phyloP scores from a whole-genome alignment of 257 asterid genomes.

The Solanum pimpinellifolium region DNA sequence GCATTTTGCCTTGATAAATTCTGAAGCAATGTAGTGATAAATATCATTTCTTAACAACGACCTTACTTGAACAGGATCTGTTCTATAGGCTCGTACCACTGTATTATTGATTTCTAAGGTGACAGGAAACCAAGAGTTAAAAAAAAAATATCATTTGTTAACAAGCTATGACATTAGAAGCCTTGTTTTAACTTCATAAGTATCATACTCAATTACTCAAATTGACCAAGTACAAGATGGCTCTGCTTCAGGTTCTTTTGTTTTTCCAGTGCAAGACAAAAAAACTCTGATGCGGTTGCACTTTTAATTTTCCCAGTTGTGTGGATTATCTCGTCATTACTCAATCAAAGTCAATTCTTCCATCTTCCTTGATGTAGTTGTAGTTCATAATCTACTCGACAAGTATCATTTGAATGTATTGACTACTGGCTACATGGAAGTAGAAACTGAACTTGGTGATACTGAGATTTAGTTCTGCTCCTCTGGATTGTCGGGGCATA shows the following conservation, averaged over 20 bases:
- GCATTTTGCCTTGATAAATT: not conserved
- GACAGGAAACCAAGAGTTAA: too few species aligned
- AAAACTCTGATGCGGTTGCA: not conserved
- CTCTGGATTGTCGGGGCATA: not conserved
- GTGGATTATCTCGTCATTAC: not conserved
- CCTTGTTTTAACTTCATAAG: not conserved
- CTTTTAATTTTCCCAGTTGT: not conserved
- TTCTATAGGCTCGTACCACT: too few species aligned
- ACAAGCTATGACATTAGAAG: not conserved
- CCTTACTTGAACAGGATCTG: too few species aligned
- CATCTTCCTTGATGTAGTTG: not conserved
- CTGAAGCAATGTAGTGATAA: not conserved
- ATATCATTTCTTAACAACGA: not conserved
- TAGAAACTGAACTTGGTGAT: conserved; percentile 1
- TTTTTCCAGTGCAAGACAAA: not conserved
- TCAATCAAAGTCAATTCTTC: not conserved
- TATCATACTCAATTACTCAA: not conserved
- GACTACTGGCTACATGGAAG: conserved; percentile 69
- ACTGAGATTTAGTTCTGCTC: not conserved
- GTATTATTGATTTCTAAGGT: too few species aligned
- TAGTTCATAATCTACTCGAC: not conserved
- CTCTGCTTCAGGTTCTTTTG: not conserved
- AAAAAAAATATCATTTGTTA: not conserved
- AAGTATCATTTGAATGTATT: not conserved
- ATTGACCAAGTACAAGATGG: not conserved